Conservation (phyloP, 257 asterid genomes). For the Fraxinus quadrangulata region DNA sequence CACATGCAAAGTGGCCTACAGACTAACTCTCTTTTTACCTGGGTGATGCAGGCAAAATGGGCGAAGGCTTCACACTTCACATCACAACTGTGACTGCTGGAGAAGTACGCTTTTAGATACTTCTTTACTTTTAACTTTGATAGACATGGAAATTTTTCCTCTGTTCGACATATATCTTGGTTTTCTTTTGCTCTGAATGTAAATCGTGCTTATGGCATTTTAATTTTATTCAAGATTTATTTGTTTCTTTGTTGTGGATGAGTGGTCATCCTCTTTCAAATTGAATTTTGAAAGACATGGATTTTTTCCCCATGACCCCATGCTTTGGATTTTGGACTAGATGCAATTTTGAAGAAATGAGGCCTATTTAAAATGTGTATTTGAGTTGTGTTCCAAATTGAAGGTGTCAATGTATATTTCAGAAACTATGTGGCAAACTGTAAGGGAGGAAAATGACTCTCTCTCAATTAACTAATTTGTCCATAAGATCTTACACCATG, state of each 20-base stretch:
- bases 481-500: neutral
- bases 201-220: neutral
- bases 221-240: neutral
- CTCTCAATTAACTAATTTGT: neutral
- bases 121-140: neutral
- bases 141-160: neutral
- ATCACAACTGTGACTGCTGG: conserved; percentile 53
- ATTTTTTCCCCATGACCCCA: neutral
- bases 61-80: conserved; percentile 55
- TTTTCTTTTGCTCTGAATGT: neutral
- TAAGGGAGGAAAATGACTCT: neutral
- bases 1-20: neutral
- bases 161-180: neutral
- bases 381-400: neutral
- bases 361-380: neutral
- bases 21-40: neutral
- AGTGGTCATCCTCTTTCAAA: neutral
- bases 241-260: neutral
- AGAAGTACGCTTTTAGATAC: conserved; percentile 44
- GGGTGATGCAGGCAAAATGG: conserved; percentile 49
- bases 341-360: neutral
- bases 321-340: neutral
- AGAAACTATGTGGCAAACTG: neutral
- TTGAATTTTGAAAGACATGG: neutral
- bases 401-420: neutral